Evolutionary conservation across 148 eudicot genomes (phyloP).

Genomic region (Arctostaphylos glauca): DNA sequence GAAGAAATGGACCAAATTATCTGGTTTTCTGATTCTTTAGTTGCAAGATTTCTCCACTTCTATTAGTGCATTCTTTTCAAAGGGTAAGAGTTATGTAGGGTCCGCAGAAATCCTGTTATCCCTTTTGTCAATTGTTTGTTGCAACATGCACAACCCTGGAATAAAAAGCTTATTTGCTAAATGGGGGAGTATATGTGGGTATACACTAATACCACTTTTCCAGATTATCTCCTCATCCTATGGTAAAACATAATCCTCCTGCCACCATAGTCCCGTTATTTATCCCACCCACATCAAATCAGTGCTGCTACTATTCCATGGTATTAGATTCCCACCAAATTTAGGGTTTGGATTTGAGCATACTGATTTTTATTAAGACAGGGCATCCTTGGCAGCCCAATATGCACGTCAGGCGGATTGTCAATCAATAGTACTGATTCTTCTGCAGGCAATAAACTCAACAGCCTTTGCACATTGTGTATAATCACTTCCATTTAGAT

Average conservation of each 20-base stretch:
- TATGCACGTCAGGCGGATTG: background rate
- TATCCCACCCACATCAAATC: no score
- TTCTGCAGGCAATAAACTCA: background rate
- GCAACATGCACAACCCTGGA: background rate
- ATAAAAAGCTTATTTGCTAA: background rate
- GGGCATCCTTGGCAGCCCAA: background rate
- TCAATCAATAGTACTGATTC: background rate
- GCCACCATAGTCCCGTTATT: no score
- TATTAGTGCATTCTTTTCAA: background rate
- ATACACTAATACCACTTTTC: background rate
- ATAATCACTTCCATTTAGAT: background rate
- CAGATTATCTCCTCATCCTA: background rate
- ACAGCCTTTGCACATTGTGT: background rate
- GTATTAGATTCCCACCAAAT: no score
- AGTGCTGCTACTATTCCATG: no score
- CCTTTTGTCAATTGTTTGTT: background rate
- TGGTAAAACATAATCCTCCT: background rate
- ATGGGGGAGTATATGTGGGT: background rate
- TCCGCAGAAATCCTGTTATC: background rate
- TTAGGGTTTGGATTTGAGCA: background rate
- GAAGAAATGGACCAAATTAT: background rate
- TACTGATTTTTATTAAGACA: background rate
- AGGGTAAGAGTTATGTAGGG: background rate
- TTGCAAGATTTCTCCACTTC: background rate
- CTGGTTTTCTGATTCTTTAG: background rate